Evolutionary conservation across 75 land plant species (phyloP).

Genomic region (Sequoiadendron giganteum): DNA sequence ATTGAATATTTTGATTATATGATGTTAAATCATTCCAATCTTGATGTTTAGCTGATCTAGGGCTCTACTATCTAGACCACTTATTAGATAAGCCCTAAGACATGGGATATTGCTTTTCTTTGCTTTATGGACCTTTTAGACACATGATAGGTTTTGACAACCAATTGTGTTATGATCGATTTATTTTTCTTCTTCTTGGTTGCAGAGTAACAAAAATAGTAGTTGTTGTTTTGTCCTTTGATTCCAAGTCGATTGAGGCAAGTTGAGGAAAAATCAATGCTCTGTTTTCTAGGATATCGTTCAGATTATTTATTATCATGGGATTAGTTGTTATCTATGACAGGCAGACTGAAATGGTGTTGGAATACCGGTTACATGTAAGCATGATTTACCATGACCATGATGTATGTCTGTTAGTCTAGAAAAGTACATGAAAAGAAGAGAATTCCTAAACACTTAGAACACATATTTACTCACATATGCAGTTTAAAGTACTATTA

Average conservation of each 20-base stretch:
- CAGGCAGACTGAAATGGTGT: constrained; percentile 95
- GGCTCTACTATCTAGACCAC: background rate
- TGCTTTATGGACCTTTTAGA: background rate
- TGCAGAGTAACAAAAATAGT: constrained; percentile 96
- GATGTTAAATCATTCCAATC: background rate
- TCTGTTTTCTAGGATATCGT: background rate
- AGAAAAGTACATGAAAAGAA: background rate
- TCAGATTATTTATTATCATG: background rate
- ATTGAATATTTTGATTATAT: background rate
- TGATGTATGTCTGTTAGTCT: background rate
- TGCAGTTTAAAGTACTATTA: background rate
- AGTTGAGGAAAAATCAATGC: background rate
- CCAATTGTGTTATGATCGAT: background rate
- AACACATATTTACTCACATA: background rate
- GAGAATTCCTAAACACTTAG: background rate
- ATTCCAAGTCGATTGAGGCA: constrained; percentile 92
- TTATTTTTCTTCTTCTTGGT: background rate
- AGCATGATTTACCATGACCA: background rate
- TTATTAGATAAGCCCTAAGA: background rate
- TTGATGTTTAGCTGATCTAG: background rate
- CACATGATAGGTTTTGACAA: background rate
- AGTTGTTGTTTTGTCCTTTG: constrained; percentile 91
- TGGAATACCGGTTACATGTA: constrained; percentile 92
- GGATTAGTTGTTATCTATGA: background rate
- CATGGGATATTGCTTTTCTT: background rate